These are phyloP conservation scores for Ligustrum vulgare DNA, from an alignment of 257 asterid genomes.

Conservation along the genomic window DNA sequence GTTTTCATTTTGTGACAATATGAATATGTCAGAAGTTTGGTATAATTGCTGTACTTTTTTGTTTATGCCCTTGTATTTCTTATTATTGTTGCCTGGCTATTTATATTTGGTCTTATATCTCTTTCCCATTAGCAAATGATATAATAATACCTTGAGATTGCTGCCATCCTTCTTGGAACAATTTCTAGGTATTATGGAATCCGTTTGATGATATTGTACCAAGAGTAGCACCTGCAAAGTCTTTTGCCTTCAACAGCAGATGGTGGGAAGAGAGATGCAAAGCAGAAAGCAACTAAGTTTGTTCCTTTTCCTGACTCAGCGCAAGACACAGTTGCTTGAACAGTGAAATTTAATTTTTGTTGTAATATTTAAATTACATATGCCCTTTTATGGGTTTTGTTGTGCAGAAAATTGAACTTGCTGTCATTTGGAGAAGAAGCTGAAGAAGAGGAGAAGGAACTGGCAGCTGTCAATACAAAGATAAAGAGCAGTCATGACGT, in stretches of 20 bases:
- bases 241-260: slow-evolving; percentile 42
- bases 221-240: slow-evolving; percentile 44
- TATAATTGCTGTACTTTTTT: not conserved
- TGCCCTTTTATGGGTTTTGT: slow-evolving; percentile 22
- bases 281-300: slow-evolving; percentile 73
- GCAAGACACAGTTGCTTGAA: not conserved
- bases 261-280: slow-evolving; percentile 50
- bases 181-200: slow-evolving; percentile 81
- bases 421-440: slow-evolving; percentile 99
- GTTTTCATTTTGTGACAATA: not conserved
- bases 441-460: slow-evolving; percentile 92
- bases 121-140: not conserved
- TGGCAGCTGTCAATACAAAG: slow-evolving; percentile 57
- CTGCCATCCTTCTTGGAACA: slow-evolving; percentile 22
- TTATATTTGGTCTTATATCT: not conserved
- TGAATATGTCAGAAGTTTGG: not conserved
- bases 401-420: slow-evolving; percentile 79
- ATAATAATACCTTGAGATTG: slow-evolving; percentile 13
- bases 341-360: slow-evolving; percentile 9
- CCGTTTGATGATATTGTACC: slow-evolving; percentile 96
- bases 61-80: not conserved
- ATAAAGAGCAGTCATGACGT: slow-evolving; percentile 96
- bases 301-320: slow-evolving; percentile 26
- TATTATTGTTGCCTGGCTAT: not conserved
- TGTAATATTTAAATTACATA: not conserved